Evolutionary conservation across 208 protist species (phyloP).

Genomic region (Vickermania spadyakhi): DNA sequence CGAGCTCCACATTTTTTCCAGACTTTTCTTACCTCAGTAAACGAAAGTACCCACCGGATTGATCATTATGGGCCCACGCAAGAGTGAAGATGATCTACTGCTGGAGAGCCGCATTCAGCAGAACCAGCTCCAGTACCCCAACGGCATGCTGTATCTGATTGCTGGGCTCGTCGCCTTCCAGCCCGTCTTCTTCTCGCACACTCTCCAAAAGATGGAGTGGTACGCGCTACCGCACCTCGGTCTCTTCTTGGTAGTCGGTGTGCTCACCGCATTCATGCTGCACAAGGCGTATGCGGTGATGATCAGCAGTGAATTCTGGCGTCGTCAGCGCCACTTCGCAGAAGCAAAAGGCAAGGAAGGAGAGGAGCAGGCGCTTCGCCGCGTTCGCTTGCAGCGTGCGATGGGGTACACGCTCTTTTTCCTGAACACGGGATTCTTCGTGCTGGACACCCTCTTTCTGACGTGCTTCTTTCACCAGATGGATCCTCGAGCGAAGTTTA

Average conservation of each 20-base stretch:
- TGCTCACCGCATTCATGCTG: constrained; percentile 66
- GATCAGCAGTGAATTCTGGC: constrained; percentile 84
- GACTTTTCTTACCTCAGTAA: too few species aligned
- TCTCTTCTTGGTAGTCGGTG: constrained; percentile 47
- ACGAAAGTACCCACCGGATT: too few species aligned
- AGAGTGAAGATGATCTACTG: constrained; percentile 43
- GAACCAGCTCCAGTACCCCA: constrained; percentile 78
- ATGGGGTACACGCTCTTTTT: constrained; percentile 78
- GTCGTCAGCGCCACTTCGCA: constrained; percentile 77
- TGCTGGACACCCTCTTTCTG: constrained; percentile 59
- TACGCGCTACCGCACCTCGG: constrained; percentile 26
- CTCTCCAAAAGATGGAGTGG: constrained; percentile 76
- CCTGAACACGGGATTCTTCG: constrained; percentile 76
- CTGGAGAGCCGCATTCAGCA: constrained; percentile 78
- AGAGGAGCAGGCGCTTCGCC: constrained; percentile 48
- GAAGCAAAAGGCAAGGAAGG: constrained; percentile 67
- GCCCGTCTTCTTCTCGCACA: constrained; percentile 79
- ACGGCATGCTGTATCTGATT: constrained; percentile 44
- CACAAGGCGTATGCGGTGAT: constrained; percentile 78
- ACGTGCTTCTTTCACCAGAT: constrained; percentile 81
- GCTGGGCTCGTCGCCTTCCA: constrained; percentile 65
- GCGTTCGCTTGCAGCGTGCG: constrained; percentile 72
- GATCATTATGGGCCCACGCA: too few species aligned
- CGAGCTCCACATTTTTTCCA: too few species aligned
- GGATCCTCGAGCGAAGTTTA: constrained; percentile 70